Evolutionary conservation across 2,329 filamentous ascomycete species (phyloP).

Genomic region (Botrytis porri): DNA sequence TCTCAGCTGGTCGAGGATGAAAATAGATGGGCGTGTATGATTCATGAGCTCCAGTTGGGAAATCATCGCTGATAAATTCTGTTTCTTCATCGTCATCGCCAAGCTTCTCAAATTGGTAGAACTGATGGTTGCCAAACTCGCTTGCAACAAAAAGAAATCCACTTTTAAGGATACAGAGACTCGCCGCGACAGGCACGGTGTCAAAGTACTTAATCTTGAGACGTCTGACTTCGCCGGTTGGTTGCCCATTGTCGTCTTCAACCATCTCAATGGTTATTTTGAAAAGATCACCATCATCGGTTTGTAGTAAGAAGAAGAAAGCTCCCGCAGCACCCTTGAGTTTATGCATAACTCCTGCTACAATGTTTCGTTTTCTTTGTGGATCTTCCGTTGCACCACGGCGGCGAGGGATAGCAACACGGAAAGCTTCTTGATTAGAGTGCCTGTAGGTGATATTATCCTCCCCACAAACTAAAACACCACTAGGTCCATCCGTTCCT

Average conservation of each 20-base stretch:
- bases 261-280: constrained; percentile 92
- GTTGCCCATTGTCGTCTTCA: constrained; percentile 72
- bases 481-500: constrained; percentile 88
- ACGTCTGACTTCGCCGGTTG: constrained; percentile 75
- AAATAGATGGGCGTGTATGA: constrained; percentile 81
- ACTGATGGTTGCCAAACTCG: constrained; percentile 88
- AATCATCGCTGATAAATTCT: constrained; percentile 81
- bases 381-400: constrained; percentile 89
- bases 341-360: constrained; percentile 95
- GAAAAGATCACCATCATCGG: constrained; percentile 97
- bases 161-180: constrained; percentile 88
- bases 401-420: constrained; percentile 83
- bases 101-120: constrained; percentile 96
- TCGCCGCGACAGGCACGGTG: constrained; percentile 84
- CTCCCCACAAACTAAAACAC: constrained; percentile 90
- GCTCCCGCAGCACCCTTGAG: constrained; percentile 77
- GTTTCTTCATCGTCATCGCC: constrained; percentile 91
- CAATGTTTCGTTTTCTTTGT: constrained; percentile 80
- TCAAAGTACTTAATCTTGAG: constrained; percentile 98
- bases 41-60: constrained; percentile 69
- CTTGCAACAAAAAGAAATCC: constrained; percentile 92
- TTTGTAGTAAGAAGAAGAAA: constrained; percentile 96
- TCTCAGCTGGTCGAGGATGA: constrained; percentile 73
- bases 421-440: constrained; percentile 86
- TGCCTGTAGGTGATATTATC: constrained; percentile 97